Conservation (phyloP, 257 asterid genomes). For the Datura wrightii region DNA sequence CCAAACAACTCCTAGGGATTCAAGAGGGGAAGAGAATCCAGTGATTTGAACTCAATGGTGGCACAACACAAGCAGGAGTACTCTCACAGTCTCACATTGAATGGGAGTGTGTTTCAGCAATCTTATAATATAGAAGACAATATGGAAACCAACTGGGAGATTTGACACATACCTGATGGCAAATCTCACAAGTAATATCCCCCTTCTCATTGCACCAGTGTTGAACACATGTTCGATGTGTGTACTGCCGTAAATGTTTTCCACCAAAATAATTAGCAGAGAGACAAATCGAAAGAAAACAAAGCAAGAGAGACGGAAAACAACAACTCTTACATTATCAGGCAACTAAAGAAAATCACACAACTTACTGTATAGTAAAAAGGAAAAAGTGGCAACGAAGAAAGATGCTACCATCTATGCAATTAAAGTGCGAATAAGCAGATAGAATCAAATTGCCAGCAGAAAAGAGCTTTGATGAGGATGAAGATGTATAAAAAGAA, state of each 20-base stretch:
- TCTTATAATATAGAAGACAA: not conserved
- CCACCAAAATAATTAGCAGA: conserved; percentile 9
- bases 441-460: not conserved
- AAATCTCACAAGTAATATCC: conserved; percentile 92
- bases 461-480: not conserved
- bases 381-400: conserved; percentile 7
- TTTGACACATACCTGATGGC: conserved; percentile 73
- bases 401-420: not conserved
- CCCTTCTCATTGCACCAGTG: conserved; percentile 99
- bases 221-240: conserved; percentile 96
- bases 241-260: conserved; percentile 67
- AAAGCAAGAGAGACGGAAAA: not conserved
- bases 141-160: conserved; percentile 24
- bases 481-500: not conserved
- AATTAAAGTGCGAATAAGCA: not conserved
- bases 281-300: conserved; percentile 28
- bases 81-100: not conserved
- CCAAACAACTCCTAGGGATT: not conserved
- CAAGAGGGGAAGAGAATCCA: conserved; percentile 3
- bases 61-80: not conserved
- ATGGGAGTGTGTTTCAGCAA: not conserved
- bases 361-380: not conserved
- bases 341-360: conserved; percentile 5
- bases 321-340: not conserved
- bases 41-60: not conserved